These are phyloP conservation scores for Geotrichum klebahnii DNA, from an alignment of 1,139 yeast genomes.

Conservation along the genomic window DNA sequence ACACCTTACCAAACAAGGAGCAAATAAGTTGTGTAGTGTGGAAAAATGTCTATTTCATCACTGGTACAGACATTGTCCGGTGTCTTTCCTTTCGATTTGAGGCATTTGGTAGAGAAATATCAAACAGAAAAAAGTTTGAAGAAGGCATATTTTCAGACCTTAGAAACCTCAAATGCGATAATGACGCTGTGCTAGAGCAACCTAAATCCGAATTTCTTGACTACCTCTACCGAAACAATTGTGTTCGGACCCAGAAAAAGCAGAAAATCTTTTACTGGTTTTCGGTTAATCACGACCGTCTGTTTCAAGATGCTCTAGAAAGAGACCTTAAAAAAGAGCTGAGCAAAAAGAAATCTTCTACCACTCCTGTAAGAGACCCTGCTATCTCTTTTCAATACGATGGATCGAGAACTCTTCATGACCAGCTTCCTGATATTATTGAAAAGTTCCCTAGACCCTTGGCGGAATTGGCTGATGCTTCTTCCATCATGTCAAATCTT, in stretches of 20 bases:
- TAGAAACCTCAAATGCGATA: slow-evolving; percentile 78
- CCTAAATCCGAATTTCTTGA: slow-evolving; percentile 85
- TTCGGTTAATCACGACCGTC: slow-evolving; percentile 87
- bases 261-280: slow-evolving; percentile 97
- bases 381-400: slow-evolving; percentile 44
- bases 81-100: slow-evolving; percentile 85
- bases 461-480: slow-evolving; percentile 38
- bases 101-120: slow-evolving; percentile 80
- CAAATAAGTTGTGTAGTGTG: slow-evolving; percentile 88
- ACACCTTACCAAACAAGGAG: slow-evolving; percentile 81
- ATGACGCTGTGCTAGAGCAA: slow-evolving; percentile 81
- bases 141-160: slow-evolving; percentile 93
- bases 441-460: slow-evolving; percentile 35
- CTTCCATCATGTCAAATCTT: slow-evolving; percentile 27
- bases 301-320: slow-evolving; percentile 91
- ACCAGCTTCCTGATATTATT: slow-evolving; percentile 37
- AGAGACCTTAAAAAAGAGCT: slow-evolving; percentile 81
- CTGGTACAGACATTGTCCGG: slow-evolving; percentile 95
- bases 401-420: slow-evolving; percentile 39
- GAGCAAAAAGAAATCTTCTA: slow-evolving; percentile 37
- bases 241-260: slow-evolving; percentile 90
- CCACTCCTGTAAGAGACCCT: slow-evolving; percentile 43
- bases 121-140: slow-evolving; percentile 89
- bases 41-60: slow-evolving; percentile 84
- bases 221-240: slow-evolving; percentile 77